Evolutionary conservation across 805 yeast genomes (phyloP).

Genomic region (Ogataea trehalophila): DNA sequence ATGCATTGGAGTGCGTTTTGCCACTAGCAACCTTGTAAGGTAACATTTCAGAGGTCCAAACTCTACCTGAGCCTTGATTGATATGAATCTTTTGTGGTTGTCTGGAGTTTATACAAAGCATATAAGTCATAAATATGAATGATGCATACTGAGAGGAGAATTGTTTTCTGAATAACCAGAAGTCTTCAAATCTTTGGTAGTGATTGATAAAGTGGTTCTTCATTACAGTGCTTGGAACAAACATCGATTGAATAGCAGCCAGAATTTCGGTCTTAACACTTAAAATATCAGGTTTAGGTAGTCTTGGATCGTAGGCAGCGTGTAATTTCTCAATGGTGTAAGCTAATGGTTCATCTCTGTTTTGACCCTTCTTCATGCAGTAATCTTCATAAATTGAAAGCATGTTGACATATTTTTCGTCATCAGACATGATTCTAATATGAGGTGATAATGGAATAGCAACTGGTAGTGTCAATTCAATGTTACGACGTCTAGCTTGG

Average conservation of each 20-base stretch:
- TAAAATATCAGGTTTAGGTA: constrained; percentile 88
- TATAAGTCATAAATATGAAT: constrained; percentile 84
- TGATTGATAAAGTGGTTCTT: constrained; percentile 68
- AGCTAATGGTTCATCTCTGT: constrained; percentile 85
- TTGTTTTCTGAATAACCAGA: constrained; percentile 95
- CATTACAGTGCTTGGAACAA: constrained; percentile 81
- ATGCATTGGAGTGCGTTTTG: constrained; percentile 35
- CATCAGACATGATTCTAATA: constrained; percentile 84
- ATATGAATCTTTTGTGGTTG: constrained; percentile 92
- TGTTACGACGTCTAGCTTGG: constrained; percentile 80
- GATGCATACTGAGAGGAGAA: constrained; percentile 94
- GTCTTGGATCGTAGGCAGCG: constrained; percentile 88
- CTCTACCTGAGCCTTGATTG: constrained; percentile 75
- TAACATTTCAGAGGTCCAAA: constrained; percentile 92
- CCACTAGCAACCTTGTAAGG: constrained; percentile 74
- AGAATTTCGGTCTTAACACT: constrained; percentile 88
- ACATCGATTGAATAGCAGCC: constrained; percentile 79
- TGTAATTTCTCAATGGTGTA: constrained; percentile 80
- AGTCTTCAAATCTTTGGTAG: constrained; percentile 81
- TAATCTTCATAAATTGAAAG: constrained; percentile 86
- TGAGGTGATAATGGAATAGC: constrained; percentile 95
- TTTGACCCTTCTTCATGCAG: constrained; percentile 67
- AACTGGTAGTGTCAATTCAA: constrained; percentile 80
- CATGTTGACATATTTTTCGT: constrained; percentile 63
- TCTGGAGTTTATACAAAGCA: constrained; percentile 90